Conservation (phyloP, 192 early-diverging fungal genomes). For the Umbelopsis ramanniana region DNA sequence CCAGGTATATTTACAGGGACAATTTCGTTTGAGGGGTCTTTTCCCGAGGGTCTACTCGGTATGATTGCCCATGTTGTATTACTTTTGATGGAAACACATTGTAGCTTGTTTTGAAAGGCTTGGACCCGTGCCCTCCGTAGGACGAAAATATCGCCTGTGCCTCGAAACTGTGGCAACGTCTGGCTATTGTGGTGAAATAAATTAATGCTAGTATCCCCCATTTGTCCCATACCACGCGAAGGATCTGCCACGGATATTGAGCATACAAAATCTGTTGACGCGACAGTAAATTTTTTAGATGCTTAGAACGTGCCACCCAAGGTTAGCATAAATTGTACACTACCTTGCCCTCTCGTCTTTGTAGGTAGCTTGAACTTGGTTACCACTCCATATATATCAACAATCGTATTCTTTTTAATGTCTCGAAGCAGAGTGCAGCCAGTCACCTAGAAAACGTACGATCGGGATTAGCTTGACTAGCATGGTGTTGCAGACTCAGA, state of each 20-base stretch:
- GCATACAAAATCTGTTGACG: constrained; percentile 2
- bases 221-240: neutral
- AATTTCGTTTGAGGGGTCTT: neutral
- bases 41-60: neutral
- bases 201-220: neutral
- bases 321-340: neutral
- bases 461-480: neutral
- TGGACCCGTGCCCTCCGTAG: neutral
- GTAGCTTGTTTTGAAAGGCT: neutral
- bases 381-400: neutral
- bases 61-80: neutral
- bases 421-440: neutral
- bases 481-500: too few relatives aligned
- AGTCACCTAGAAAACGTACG: neutral
- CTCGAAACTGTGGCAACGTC: neutral
- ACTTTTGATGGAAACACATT: neutral
- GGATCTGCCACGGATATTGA: neutral
- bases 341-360: neutral
- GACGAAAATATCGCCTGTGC: neutral
- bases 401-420: neutral
- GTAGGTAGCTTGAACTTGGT: neutral
- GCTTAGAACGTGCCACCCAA: neutral
- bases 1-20: neutral
- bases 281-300: neutral
- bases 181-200: neutral